Evolutionary conservation across 805 yeast species (phyloP).

Genomic region (Zygotorulaspora sp.): DNA sequence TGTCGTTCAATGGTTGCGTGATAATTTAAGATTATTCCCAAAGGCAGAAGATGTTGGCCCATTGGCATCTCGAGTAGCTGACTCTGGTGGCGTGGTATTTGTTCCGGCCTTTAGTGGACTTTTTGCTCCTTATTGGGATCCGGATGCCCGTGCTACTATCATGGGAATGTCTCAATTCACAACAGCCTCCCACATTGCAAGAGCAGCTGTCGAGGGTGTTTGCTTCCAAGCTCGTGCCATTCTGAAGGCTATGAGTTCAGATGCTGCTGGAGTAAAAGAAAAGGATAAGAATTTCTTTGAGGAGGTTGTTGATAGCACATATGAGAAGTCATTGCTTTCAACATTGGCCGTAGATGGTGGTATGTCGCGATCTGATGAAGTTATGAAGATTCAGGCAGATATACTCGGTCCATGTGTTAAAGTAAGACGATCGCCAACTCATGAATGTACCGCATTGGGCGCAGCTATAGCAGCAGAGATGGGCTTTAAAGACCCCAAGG

Average conservation of each 20-base stretch:
- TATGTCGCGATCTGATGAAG: slow-evolving; percentile 84
- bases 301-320: slow-evolving; percentile 37
- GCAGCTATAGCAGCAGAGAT: slow-evolving; percentile 96
- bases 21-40: slow-evolving; percentile 77
- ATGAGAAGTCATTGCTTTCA: slow-evolving; percentile 48
- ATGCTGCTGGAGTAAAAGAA: slow-evolving; percentile 57
- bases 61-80: slow-evolving; percentile 72
- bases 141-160: slow-evolving; percentile 86
- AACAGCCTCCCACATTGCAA: slow-evolving; percentile 84
- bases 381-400: slow-evolving; percentile 91
- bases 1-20: slow-evolving; percentile 89
- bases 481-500: slow-evolving; percentile 43
- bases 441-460: slow-evolving; percentile 93
- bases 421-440: slow-evolving; percentile 72
- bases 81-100: slow-evolving; percentile 87
- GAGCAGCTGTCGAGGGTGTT: slow-evolving; percentile 94
- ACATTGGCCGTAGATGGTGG: slow-evolving; percentile 88
- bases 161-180: slow-evolving; percentile 91
- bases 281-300: slow-evolving; percentile 47
- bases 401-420: slow-evolving; percentile 82
- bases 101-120: slow-evolving; percentile 94
- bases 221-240: slow-evolving; percentile 92
- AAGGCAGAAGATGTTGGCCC: slow-evolving; percentile 87
- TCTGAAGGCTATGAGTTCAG: slow-evolving; percentile 82
- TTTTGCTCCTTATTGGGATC: slow-evolving; percentile 95